phyloP scores from a whole-genome alignment of 305 asterid species.

The Fraxinus nigra region DNA sequence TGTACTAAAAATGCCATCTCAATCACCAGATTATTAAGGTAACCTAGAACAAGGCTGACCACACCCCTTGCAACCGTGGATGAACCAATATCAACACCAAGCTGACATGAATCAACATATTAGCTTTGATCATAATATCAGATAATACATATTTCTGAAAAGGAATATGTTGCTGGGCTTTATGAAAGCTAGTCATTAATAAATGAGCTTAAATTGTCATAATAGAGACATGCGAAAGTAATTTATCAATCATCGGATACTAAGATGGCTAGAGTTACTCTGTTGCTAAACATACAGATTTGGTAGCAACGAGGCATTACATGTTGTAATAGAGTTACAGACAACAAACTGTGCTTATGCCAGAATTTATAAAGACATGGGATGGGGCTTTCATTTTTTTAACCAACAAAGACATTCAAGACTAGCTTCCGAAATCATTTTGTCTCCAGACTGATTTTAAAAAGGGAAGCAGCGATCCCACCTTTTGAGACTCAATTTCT shows the following conservation, averaged over 20 bases:
- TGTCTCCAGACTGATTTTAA: not conserved
- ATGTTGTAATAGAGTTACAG: not conserved
- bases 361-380: not conserved
- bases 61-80: constrained; percentile 98
- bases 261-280: not conserved
- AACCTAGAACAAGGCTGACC: constrained; percentile 94
- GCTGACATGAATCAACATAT: constrained; percentile 42
- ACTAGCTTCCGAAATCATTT: not conserved
- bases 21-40: constrained; percentile 85
- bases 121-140: not conserved
- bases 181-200: not conserved
- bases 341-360: not conserved
- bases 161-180: not conserved
- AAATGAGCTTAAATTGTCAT: not conserved
- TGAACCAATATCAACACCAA: constrained; percentile 89
- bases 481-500: not conserved
- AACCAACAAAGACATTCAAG: not conserved
- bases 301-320: not conserved
- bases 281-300: not conserved
- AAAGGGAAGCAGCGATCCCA: not conserved
- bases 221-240: constrained; percentile 5
- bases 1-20: constrained; percentile 94
- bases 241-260: not conserved
- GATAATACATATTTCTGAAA: not conserved
- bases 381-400: not conserved